Conservation (phyloP, 306 rosid species). For the Amphicarpaea edgeworthii region DNA sequence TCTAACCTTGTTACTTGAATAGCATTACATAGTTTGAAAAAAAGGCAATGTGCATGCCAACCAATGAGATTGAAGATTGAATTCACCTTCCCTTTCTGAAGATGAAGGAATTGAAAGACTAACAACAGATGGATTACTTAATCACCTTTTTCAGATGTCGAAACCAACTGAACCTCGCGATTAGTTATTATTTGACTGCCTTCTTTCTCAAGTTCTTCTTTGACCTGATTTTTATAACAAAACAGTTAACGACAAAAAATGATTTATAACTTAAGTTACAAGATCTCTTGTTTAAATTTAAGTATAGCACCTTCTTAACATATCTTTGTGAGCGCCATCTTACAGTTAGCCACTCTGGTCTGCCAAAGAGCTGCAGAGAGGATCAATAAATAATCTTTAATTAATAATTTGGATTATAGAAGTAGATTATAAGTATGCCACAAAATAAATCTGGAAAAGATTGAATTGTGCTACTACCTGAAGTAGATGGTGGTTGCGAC, state of each 20-base stretch:
- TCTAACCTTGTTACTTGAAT: conserved; percentile 12
- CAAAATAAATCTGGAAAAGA: background rate
- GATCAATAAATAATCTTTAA: conserved; percentile 10
- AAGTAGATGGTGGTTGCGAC: conserved; percentile 85
- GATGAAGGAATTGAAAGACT: conserved; percentile 12
- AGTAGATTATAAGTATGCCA: background rate
- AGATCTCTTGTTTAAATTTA: no score
- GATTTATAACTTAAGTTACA: conserved; percentile 12
- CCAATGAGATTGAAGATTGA: conserved; percentile 31
- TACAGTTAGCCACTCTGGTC: conserved; percentile 95
- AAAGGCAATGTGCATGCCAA: background rate
- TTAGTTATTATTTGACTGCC: conserved; percentile 67
- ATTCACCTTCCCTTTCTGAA: conserved; percentile 3
- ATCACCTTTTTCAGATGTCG: conserved; percentile 69
- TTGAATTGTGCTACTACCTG: conserved; percentile 60
- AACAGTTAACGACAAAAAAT: background rate
- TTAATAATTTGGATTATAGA: conserved; percentile 12
- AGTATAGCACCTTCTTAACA: conserved; percentile 66
- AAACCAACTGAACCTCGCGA: conserved; percentile 61
- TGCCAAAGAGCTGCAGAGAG: conserved; percentile 72
- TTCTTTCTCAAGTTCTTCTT: conserved; percentile 68
- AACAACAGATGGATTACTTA: background rate
- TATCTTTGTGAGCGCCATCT: conserved; percentile 76
- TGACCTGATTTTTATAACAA: conserved; percentile 59
- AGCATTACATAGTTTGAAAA: background rate